Percentiles rank a stretch among this genome's conserved stretches.
Conservation (phyloP, 1,284 basidiomycete genomes). For the Cronartium quercuum region DNA sequence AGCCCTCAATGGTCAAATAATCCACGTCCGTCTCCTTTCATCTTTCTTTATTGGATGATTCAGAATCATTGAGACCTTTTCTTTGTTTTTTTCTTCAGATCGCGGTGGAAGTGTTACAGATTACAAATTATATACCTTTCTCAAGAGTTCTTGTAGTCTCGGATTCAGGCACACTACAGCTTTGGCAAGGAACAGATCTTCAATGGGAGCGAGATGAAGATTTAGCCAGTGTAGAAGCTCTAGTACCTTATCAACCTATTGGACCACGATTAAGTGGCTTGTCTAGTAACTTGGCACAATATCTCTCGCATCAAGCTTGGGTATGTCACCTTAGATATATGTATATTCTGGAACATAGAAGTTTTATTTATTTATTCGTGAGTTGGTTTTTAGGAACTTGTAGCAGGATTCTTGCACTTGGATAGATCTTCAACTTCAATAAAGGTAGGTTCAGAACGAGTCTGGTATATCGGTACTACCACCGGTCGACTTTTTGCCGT, state of each 20-base stretch:
- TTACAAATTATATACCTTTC: conserved; percentile 15
- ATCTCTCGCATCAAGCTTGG: neutral
- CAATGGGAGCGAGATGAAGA: conserved; percentile 38
- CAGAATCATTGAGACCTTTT: neutral
- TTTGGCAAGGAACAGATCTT: conserved; percentile 32
- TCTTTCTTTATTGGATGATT: neutral
- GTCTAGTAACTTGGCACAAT: neutral
- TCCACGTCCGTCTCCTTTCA: conserved; percentile 6
- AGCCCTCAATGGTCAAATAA: conserved; percentile 15
- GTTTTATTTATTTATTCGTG: neutral
- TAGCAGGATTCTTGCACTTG: neutral
- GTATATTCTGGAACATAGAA: neutral
- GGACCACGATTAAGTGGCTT: neutral
- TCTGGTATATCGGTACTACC: conserved; percentile 34
- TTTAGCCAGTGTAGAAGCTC: neutral
- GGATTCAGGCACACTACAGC: conserved; percentile 29
- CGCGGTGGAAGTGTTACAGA: conserved; percentile 31
- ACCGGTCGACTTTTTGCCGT: conserved; percentile 37
- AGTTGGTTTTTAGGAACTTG: neutral
- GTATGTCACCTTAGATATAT: neutral
- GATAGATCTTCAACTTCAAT: neutral
- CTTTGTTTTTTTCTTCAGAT: conserved; percentile 6
- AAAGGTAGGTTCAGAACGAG: neutral
- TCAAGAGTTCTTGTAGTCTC: conserved; percentile 25
- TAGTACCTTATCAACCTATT: neutral